These are phyloP conservation scores for Fusarium longipes DNA, from an alignment of 2,329 filamentous ascomycete species.

Conservation along the genomic window DNA sequence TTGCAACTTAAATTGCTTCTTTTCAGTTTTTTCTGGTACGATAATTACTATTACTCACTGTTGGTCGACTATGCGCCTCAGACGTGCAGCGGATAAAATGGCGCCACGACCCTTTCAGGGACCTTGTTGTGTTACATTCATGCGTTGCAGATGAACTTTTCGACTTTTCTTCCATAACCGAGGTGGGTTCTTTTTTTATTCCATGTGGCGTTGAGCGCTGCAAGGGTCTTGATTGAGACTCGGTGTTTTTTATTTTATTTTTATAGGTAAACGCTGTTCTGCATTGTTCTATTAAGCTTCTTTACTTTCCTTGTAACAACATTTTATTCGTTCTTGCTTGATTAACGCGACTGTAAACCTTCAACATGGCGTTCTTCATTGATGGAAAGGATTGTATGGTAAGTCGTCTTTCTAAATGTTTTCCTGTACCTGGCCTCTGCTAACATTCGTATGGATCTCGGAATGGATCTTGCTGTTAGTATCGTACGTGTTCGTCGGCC, in stretches of 20 bases:
- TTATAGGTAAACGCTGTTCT: not conserved
- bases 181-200: conserved; percentile 10
- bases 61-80: conserved; percentile 22
- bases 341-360: not conserved
- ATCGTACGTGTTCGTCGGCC: conserved; percentile 45
- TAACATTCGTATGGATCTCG: conserved; percentile 43
- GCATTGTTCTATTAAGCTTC: not conserved
- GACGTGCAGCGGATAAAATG: conserved; percentile 29
- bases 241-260: too few relatives aligned
- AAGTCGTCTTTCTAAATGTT: not conserved
- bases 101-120: conserved; percentile 6
- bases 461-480: conserved; percentile 50
- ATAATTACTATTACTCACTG: not conserved
- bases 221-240: not conserved
- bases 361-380: conserved; percentile 37
- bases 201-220: not conserved
- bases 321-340: not conserved
- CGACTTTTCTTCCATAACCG: conserved; percentile 1
- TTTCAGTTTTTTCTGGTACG: not conserved
- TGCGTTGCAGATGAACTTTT: conserved; percentile 2
- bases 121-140: conserved; percentile 1
- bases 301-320: not conserved
- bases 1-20: not conserved
- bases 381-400: conserved; percentile 43
- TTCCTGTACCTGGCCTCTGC: not conserved